Conservation (phyloP, 768 basidiomycete species). For the Leucosporidium yakuticum region DNA sequence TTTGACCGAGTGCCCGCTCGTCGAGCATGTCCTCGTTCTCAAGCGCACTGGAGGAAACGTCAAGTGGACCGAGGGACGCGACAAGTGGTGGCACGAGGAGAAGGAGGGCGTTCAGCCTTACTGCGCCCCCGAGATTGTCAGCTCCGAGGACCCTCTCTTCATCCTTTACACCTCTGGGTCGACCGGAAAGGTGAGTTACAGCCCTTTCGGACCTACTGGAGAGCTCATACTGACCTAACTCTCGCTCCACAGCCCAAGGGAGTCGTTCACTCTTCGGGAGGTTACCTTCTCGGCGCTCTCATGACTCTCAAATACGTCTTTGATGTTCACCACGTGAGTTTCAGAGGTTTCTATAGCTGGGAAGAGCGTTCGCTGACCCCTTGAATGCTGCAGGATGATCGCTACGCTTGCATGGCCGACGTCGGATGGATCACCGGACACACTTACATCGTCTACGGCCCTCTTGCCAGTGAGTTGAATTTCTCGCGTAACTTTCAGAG, state of each 20-base stretch:
- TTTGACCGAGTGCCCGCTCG: conserved; percentile 70
- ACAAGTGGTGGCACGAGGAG: conserved; percentile 97
- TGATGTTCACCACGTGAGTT: conserved; percentile 69
- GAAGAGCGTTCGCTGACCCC: too few species aligned
- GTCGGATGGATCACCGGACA: conserved; percentile 91
- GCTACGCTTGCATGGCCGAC: conserved; percentile 97
- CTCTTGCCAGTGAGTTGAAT: conserved; percentile 52
- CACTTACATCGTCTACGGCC: conserved; percentile 86
- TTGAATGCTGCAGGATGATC: conserved; percentile 55
- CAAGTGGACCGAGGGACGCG: conserved; percentile 72
- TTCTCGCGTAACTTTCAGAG: background rate
- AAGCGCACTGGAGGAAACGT: conserved; percentile 78
- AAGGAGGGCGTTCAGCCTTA: conserved; percentile 72
- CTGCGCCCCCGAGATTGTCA: conserved; percentile 82
- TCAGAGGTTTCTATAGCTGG: too few species aligned
- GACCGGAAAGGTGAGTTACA: conserved; percentile 24
- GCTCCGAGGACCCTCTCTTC: conserved; percentile 92
- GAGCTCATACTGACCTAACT: conserved; percentile 52
- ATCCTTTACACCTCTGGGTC: conserved; percentile 70
- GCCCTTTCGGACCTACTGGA: background rate
- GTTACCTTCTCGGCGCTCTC: conserved; percentile 83
- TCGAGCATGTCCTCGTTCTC: conserved; percentile 86
- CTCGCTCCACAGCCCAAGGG: conserved; percentile 93
- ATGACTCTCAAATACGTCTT: conserved; percentile 96
- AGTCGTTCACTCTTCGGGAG: conserved; percentile 59